Conservation (phyloP, 257 asterid genomes). For the Sherardia arvensis region DNA sequence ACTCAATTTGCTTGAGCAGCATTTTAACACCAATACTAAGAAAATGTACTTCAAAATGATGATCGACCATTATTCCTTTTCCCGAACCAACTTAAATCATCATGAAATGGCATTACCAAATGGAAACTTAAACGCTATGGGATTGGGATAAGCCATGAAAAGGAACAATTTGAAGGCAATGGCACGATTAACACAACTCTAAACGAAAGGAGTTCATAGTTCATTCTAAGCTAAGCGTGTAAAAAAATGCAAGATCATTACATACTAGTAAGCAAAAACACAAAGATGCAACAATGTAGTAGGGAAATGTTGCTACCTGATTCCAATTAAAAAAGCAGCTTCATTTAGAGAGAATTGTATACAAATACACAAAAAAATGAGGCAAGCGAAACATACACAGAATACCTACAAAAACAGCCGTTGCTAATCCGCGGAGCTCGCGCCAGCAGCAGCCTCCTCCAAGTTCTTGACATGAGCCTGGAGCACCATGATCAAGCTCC, state of each 20-base stretch:
- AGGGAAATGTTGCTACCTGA: neutral
- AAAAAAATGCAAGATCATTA: neutral
- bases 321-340: neutral
- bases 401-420: neutral
- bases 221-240: no score
- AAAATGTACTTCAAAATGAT: neutral
- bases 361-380: neutral
- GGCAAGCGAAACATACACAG: slow-evolving; percentile 8
- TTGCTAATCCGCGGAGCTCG: slow-evolving; percentile 31
- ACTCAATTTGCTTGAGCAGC: neutral
- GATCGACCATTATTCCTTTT: neutral
- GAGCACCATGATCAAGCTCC: slow-evolving; percentile 66
- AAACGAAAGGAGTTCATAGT: neutral
- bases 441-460: slow-evolving; percentile 41
- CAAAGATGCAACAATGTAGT: neutral
- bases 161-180: neutral
- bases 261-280: neutral
- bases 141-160: neutral
- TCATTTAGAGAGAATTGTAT: neutral
- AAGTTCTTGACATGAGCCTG: slow-evolving; percentile 77
- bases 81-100: no score
- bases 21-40: neutral
- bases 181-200: neutral
- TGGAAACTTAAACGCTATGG: neutral
- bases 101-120: no score